Percentiles rank a stretch among this genome's conserved stretches.
Evolutionary conservation across 345 rosid genomes (phyloP).

Genomic region (Excoecaria cochinchinensis): DNA sequence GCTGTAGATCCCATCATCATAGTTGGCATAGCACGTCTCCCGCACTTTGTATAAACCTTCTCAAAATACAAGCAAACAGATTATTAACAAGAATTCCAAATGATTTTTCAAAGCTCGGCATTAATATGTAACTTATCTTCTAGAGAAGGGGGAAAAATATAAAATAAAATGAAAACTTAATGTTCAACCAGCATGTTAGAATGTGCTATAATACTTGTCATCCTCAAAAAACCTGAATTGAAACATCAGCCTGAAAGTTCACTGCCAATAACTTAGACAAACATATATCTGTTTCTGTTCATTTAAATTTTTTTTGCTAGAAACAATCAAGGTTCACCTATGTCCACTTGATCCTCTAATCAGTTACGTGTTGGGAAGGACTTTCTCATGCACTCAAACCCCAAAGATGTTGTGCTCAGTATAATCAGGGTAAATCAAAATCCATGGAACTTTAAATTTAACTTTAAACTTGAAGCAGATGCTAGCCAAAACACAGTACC

Average conservation of each 20-base stretch:
- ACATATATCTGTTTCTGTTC: too few relatives aligned
- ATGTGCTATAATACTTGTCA: background rate
- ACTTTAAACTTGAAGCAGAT: background rate
- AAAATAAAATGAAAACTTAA: too few relatives aligned
- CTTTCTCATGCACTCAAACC: background rate
- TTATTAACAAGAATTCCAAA: background rate
- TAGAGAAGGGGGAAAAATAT: background rate
- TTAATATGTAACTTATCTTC: background rate
- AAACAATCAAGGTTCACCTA: background rate
- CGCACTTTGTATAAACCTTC: conserved; percentile 90
- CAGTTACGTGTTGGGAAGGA: background rate
- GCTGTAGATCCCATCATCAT: conserved; percentile 98
- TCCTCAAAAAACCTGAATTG: background rate
- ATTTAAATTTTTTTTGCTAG: too few relatives aligned
- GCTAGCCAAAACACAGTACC: background rate
- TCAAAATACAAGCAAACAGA: conserved; percentile 19
- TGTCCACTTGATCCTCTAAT: background rate
- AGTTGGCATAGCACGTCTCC: conserved; percentile 92
- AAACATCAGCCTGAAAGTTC: background rate
- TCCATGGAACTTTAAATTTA: background rate
- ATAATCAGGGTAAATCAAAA: background rate
- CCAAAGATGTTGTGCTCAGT: background rate
- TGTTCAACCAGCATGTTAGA: background rate
- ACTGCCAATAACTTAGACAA: background rate
- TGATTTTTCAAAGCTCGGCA: background rate